These are phyloP conservation scores for Ogataea corticis DNA, from an alignment of 805 yeast species.

Conservation along the genomic window DNA sequence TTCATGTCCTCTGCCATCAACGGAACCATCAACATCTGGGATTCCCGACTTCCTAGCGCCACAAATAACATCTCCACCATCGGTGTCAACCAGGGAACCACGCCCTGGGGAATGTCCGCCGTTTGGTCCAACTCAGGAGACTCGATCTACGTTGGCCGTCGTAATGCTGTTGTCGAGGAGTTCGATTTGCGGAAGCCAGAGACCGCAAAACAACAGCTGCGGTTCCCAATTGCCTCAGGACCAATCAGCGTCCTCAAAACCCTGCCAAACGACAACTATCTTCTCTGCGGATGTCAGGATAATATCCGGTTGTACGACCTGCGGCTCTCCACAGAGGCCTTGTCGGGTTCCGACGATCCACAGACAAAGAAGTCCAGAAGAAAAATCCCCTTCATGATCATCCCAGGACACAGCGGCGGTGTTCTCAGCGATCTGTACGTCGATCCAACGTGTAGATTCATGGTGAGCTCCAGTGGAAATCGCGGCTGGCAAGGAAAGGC, in stretches of 20 bases:
- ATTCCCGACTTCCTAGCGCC: slow-evolving; percentile 47
- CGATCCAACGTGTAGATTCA: slow-evolving; percentile 84
- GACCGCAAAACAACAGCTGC: slow-evolving; percentile 55
- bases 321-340: slow-evolving; percentile 33
- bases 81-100: slow-evolving; percentile 60
- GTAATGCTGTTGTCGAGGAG: slow-evolving; percentile 86
- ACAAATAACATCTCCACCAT: slow-evolving; percentile 25
- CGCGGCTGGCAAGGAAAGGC: slow-evolving; percentile 91
- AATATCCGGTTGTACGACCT: slow-evolving; percentile 87
- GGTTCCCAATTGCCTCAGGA: slow-evolving; percentile 86
- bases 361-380: slow-evolving; percentile 31
- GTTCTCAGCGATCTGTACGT: slow-evolving; percentile 71
- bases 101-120: slow-evolving; percentile 94
- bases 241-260: slow-evolving; percentile 81
- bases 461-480: slow-evolving; percentile 90
- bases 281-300: slow-evolving; percentile 87
- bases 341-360: slow-evolving; percentile 5
- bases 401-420: slow-evolving; percentile 98
- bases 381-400: slow-evolving; percentile 77
- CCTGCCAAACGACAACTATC: slow-evolving; percentile 76
- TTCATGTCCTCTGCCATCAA: slow-evolving; percentile 82
- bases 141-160: slow-evolving; percentile 76
- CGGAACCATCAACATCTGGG: slow-evolving; percentile 85
- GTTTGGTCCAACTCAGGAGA: slow-evolving; percentile 89
- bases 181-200: slow-evolving; percentile 60